Evolutionary conservation across 148 eudicot species (phyloP).

Genomic region (Chenopodium suecicum): DNA sequence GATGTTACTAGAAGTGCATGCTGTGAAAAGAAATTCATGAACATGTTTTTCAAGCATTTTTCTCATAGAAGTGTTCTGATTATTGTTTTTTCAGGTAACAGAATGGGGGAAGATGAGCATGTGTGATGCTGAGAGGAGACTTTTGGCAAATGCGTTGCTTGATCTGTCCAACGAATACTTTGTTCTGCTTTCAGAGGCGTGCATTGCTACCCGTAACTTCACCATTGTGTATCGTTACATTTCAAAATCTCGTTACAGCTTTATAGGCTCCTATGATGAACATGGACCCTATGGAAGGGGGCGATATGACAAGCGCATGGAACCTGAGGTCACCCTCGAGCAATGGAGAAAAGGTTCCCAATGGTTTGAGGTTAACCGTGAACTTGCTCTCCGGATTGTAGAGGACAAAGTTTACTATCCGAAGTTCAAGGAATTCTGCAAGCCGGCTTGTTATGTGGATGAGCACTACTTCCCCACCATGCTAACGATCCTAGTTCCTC

Average conservation of each 20-base stretch:
- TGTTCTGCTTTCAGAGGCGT: slow-evolving; percentile 46
- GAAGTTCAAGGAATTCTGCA: slow-evolving; percentile 42
- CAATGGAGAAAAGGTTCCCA: slow-evolving; percentile 58
- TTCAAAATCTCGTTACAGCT: slow-evolving; percentile 40
- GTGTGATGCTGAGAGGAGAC: slow-evolving; percentile 58
- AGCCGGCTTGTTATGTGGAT: slow-evolving; percentile 51
- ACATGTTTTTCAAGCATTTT: not conserved
- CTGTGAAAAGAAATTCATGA: not conserved
- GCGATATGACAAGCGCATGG: slow-evolving; percentile 39
- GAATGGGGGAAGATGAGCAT: slow-evolving; percentile 57
- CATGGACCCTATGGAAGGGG: slow-evolving; percentile 47
- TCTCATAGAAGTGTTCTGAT: not conserved
- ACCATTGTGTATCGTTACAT: slow-evolving; percentile 40
- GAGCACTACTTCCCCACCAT: slow-evolving; percentile 60
- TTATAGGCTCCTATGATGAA: slow-evolving; percentile 50
- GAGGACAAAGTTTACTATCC: slow-evolving; percentile 40
- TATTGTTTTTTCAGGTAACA: slow-evolving; percentile 20
- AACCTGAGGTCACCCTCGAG: slow-evolving; percentile 37
- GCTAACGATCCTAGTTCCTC: slow-evolving; percentile 39
- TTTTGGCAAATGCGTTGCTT: slow-evolving; percentile 51
- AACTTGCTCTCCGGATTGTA: slow-evolving; percentile 39
- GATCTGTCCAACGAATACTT: slow-evolving; percentile 48
- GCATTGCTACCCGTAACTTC: slow-evolving; percentile 51
- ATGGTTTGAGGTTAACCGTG: slow-evolving; percentile 52
- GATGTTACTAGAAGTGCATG: not conserved